These are phyloP conservation scores for Pichia deserticola DNA, from an alignment of 805 yeast genomes.

Conservation along the genomic window DNA sequence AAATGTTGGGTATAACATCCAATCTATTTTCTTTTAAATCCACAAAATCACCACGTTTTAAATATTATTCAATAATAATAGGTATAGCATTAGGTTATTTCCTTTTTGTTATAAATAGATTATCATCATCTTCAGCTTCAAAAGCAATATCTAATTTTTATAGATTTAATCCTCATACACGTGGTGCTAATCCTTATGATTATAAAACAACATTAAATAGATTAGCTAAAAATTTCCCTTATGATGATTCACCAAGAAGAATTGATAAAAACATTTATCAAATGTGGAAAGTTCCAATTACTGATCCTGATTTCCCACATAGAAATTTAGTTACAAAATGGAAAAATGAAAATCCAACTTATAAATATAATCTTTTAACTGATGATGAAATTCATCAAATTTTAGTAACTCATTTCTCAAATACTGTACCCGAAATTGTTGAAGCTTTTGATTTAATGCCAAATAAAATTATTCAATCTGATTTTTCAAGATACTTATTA, in stretches of 20 bases:
- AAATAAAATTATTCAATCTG: conserved; percentile 43
- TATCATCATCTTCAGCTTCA: conserved; percentile 20
- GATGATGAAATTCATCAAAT: conserved; percentile 28
- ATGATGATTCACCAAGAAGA: conserved; percentile 27
- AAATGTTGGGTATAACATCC: background rate
- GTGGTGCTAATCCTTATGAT: conserved; percentile 30
- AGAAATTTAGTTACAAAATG: conserved; percentile 25
- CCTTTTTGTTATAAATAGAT: conserved; percentile 17
- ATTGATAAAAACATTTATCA: conserved; percentile 29
- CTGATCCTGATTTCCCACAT: conserved; percentile 30
- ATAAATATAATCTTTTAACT: conserved; percentile 25
- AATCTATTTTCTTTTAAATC: background rate
- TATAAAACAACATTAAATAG: conserved; percentile 27
- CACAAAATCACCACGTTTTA: conserved; percentile 11
- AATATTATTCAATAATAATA: conserved; percentile 18
- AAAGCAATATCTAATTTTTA: conserved; percentile 26
- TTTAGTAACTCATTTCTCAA: conserved; percentile 22
- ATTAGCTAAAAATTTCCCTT: conserved; percentile 26
- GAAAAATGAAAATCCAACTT: conserved; percentile 30
- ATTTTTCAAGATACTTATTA: conserved; percentile 50
- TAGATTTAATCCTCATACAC: conserved; percentile 26
- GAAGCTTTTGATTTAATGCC: conserved; percentile 49
- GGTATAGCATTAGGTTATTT: conserved; percentile 24
- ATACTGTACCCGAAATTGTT: conserved; percentile 43
- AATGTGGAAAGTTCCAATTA: conserved; percentile 30